phyloP scores from a whole-genome alignment of 371 early-diverging fungal species.

The Mortierella sp. region DNA sequence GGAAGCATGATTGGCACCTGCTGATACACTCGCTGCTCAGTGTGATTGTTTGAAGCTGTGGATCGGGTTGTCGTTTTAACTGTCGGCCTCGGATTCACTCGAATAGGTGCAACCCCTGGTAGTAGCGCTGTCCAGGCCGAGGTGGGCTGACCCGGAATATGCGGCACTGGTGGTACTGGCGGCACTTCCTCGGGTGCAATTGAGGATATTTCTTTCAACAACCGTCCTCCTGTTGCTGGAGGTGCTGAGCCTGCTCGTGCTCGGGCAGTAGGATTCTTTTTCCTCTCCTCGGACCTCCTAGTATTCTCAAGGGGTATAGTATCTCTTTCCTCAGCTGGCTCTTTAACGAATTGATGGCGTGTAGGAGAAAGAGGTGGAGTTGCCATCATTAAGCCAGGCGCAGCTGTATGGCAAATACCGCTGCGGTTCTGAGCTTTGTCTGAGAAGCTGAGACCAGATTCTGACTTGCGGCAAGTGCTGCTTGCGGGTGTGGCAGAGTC shows the following conservation, averaged over 20 bases:
- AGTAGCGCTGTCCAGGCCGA: conserved; percentile 51
- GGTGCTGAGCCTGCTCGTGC: conserved; percentile 34
- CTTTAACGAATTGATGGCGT: conserved; percentile 16
- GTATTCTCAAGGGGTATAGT: not conserved
- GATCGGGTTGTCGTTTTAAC: conserved; percentile 6
- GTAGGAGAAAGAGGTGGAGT: conserved; percentile 43
- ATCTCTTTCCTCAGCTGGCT: conserved; percentile 2
- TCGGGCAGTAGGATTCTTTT: conserved; percentile 2
- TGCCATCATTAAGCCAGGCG: conserved; percentile 30
- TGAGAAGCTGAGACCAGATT: conserved; percentile 11
- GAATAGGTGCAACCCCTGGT: conserved; percentile 50
- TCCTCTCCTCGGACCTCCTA: conserved; percentile 1
- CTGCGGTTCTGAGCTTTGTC: conserved; percentile 1
- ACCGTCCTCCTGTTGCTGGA: conserved; percentile 14
- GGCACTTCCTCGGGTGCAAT: not conserved
- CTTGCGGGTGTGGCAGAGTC: not conserved
- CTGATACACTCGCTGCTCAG: conserved; percentile 33
- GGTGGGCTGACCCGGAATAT: conserved; percentile 6
- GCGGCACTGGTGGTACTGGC: conserved; percentile 1
- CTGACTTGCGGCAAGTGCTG: conserved; percentile 12
- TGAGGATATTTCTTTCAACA: not conserved
- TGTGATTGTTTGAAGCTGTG: not conserved
- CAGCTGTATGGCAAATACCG: not conserved
- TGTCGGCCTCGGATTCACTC: conserved; percentile 18
- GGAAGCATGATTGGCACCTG: conserved; percentile 44